Evolutionary conservation across 2,329 filamentous ascomycete genomes (phyloP).

Genomic region (Lecanicillium sp.): DNA sequence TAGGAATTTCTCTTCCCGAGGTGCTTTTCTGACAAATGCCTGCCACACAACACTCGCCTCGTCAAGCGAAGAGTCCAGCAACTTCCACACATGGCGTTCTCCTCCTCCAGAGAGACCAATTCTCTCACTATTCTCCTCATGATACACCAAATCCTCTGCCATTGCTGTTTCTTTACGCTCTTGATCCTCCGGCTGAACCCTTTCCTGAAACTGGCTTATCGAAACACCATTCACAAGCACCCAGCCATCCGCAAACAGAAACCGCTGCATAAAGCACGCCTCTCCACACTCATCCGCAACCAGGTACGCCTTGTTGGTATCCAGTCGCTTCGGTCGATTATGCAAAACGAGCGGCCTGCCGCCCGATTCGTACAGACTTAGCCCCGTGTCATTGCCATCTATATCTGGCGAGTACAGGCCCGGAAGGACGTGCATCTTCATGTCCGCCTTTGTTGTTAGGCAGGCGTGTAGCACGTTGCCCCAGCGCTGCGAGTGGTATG

Average conservation of each 20-base stretch:
- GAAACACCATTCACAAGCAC: constrained; percentile 38
- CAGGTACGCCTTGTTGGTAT: constrained; percentile 31
- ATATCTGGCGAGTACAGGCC: constrained; percentile 32
- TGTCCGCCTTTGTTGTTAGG: constrained; percentile 22
- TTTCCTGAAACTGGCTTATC: constrained; percentile 32
- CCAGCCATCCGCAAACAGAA: constrained; percentile 37
- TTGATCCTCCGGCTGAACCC: constrained; percentile 16
- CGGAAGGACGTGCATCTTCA: constrained; percentile 32
- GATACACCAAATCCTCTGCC: constrained; percentile 5
- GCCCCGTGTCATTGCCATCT: constrained; percentile 18
- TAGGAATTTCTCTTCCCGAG: constrained; percentile 12
- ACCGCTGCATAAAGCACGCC: constrained; percentile 38
- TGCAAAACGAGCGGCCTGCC: constrained; percentile 32
- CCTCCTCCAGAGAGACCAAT: neutral
- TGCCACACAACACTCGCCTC: constrained; percentile 34
- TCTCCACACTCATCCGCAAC: constrained; percentile 35
- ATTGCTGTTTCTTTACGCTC: neutral
- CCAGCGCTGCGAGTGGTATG: constrained; percentile 25
- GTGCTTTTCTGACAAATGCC: constrained; percentile 31
- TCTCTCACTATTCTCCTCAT: constrained; percentile 25
- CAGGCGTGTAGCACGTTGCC: constrained; percentile 33
- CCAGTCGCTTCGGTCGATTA: constrained; percentile 27
- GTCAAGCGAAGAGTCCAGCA: constrained; percentile 29
- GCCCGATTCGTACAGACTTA: constrained; percentile 29
- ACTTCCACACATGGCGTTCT: constrained; percentile 27